Conservation (phyloP, 345 rosid species). For the Lepidium africanum region DNA sequence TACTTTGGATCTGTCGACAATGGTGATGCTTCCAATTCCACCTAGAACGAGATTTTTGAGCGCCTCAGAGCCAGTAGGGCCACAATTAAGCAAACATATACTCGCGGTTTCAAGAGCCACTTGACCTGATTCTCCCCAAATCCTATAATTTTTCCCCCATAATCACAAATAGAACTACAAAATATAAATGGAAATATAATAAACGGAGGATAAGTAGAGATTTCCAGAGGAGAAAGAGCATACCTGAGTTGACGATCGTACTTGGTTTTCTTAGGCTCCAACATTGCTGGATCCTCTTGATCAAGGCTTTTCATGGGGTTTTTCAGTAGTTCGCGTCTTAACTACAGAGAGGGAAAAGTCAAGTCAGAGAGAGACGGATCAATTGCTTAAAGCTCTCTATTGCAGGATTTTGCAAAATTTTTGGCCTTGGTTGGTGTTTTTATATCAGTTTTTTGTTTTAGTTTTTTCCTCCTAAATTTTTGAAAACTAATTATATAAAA, state of each 20-base stretch:
- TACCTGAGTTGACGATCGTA: conserved; percentile 98
- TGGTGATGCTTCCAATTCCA: conserved; percentile 86
- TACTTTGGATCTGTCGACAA: conserved; percentile 86
- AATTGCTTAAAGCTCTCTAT: too few relatives aligned
- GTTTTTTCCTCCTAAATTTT: too few relatives aligned
- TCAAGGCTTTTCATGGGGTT: background rate
- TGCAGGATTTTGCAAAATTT: too few relatives aligned
- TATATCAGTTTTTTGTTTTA: too few relatives aligned
- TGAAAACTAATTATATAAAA: too few relatives aligned
- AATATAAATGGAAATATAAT: background rate
- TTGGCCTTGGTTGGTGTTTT: too few relatives aligned
- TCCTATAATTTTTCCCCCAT: conserved; percentile 35
- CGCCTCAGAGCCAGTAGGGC: conserved; percentile 94
- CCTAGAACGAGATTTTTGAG: conserved; percentile 94
- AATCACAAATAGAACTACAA: background rate
- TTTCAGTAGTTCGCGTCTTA: background rate
- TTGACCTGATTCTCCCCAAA: conserved; percentile 98
- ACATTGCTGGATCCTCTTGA: conserved; percentile 40
- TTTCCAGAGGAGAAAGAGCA: background rate
- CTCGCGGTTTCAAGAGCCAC: conserved; percentile 75
- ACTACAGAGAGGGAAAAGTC: background rate
- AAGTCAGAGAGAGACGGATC: too few relatives aligned
- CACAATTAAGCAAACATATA: conserved; percentile 89
- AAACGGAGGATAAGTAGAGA: background rate
- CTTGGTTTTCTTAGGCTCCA: conserved; percentile 63